Conservation (phyloP, 2,329 filamentous ascomycete genomes). For the Apiospora hydei region DNA sequence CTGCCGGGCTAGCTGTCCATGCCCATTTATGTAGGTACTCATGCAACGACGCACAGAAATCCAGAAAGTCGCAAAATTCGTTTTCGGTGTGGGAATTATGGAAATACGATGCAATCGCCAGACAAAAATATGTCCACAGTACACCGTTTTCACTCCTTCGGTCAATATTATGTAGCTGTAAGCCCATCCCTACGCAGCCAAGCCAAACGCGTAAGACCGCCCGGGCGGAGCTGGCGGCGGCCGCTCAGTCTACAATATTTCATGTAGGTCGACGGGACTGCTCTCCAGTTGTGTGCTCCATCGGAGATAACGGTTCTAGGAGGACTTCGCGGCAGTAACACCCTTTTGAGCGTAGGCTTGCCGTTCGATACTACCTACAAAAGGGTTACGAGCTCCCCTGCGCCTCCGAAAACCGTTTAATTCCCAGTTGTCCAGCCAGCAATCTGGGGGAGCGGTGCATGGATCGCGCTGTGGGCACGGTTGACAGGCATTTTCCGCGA, state of each 20-base stretch:
- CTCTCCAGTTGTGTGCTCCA: no score
- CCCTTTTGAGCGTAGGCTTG: neutral
- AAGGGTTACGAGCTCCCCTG: neutral
- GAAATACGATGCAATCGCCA: neutral
- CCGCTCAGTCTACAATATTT: neutral
- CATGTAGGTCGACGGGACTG: neutral
- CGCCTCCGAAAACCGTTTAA: neutral
- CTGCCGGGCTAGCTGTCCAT: neutral
- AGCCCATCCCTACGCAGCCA: neutral
- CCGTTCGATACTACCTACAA: no score
- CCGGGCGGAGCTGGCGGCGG: neutral
- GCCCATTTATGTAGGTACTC: neutral
- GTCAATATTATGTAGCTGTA: neutral
- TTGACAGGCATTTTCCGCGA: neutral
- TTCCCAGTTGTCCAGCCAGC: neutral
- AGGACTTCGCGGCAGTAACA: neutral
- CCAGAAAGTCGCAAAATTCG: neutral
- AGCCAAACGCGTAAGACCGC: neutral
- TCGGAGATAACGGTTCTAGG: neutral
- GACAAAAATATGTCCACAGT: neutral
- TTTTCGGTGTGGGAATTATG: neutral
- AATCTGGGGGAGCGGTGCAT: neutral
- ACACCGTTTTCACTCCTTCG: neutral
- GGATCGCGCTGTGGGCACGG: neutral
- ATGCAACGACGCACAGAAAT: conserved; percentile 5